Conservation (phyloP, 371 early-diverging fungal species). For the Mucor saturninus region DNA sequence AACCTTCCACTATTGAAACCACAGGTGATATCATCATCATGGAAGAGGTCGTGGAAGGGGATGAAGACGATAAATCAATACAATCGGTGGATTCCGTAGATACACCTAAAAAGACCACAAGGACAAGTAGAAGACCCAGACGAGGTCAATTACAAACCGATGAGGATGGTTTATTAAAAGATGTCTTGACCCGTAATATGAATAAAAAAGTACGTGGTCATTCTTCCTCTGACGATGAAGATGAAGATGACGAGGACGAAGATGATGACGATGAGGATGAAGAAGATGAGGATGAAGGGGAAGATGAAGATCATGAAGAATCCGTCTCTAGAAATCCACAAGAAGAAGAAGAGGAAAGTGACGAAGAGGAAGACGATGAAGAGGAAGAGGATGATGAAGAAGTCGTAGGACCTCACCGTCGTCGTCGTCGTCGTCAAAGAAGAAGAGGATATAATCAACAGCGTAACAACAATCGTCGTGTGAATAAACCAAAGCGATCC, state of each 20-base stretch:
- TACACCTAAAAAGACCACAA: not conserved
- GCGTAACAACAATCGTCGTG: not conserved
- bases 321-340: not conserved
- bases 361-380: not conserved
- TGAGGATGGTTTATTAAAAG: slow-evolving; percentile 26
- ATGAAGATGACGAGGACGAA: slow-evolving; percentile 25
- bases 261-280: slow-evolving; percentile 21
- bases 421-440: not conserved
- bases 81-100: slow-evolving; percentile 12
- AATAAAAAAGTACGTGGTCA: slow-evolving; percentile 10
- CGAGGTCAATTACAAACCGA: slow-evolving; percentile 6
- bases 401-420: not conserved
- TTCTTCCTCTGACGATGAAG: slow-evolving; percentile 1
- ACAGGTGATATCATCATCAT: slow-evolving; percentile 40
- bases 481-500: not conserved
- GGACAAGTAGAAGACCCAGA: slow-evolving; percentile 4
- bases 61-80: slow-evolving; percentile 27
- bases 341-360: not conserved
- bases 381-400: not conserved
- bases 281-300: slow-evolving; percentile 16
- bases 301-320: slow-evolving; percentile 3
- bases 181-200: slow-evolving; percentile 28
- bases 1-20: slow-evolving; percentile 28
- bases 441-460: not conserved
- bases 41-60: slow-evolving; percentile 36